A percentile compares a stretch with the other conserved stretches of the same genome.
Evolutionary conservation across 345 rosid genomes (phyloP).

Genomic region (Eucalyptus marginata): DNA sequence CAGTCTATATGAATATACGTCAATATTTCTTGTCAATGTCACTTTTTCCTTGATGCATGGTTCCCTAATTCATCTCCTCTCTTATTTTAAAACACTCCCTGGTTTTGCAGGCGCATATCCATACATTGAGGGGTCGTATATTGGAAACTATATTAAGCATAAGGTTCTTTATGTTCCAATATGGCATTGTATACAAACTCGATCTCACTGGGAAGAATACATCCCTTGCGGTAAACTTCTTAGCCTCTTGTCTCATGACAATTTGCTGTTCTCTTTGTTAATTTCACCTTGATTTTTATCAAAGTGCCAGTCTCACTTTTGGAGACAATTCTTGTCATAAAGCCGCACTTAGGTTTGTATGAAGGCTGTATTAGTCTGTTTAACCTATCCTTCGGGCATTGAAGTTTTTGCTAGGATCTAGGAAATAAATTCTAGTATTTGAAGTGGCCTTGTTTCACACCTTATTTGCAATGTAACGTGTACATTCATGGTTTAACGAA

Average conservation of each 20-base stretch:
- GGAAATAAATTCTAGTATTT: neutral
- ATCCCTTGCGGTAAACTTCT: constrained; percentile 62
- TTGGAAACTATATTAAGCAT: constrained; percentile 83
- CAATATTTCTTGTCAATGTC: neutral
- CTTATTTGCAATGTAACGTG: neutral
- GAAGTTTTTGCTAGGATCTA: neutral
- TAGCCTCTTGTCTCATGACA: neutral
- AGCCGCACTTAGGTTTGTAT: neutral
- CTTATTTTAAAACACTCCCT: neutral
- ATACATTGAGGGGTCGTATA: constrained; percentile 83
- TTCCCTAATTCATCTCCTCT: neutral
- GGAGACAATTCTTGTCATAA: neutral
- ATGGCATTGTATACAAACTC: constrained; percentile 94
- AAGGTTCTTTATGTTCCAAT: constrained; percentile 87
- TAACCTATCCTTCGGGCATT: neutral
- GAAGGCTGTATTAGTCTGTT: neutral
- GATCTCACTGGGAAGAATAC: constrained; percentile 53
- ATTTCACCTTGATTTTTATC: neutral
- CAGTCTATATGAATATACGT: neutral
- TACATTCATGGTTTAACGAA: neutral
- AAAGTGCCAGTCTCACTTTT: neutral
- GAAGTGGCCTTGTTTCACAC: neutral
- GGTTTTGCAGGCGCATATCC: constrained; percentile 72
- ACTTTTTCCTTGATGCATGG: neutral
- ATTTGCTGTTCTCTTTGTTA: neutral